Base-by-base conservation (phyloP, 108 stramenopile genomes). In the Cyclostephanos tholiformis region DNA sequence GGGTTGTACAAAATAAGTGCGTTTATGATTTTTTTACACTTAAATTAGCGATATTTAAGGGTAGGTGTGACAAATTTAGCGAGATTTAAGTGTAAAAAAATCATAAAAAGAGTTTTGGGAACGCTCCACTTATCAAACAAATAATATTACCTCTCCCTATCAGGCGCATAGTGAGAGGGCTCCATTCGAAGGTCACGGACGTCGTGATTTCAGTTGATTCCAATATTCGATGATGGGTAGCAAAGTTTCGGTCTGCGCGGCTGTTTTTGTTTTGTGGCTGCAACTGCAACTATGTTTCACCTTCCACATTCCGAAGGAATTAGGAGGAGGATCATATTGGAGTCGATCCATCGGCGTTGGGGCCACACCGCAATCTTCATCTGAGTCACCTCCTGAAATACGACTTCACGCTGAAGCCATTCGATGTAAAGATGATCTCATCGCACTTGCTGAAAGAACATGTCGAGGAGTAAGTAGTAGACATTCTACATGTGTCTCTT, bases 371-470 rank as follows among this genome's bases (percentile, higher is more conserved):
- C 26, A 32, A 5, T 29, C 12, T 59, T 59, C 58, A 8, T 59
- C 58, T 2, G 8, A 9, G 26, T 19, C 1, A 1, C 17, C 17
- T 20, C 25, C 22, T 20, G 53, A 55, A 26, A 10, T 55, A 26
- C 17, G 53, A 9, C 58, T 59, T 59, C 16, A 32, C 32, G 14
- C 58, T 2, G 30, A 52, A 27, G 66, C 52, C 27, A 30, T 32
- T 52, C 59, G 25, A 63, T 51, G 70, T 17, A 77, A 77, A 55
- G 69, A 77, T 56, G 76, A 77, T 60, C 65, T 77, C 30, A 57
- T 77, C 39, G 57, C 76, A 35, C 63, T 77, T 29, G 76, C 76
- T 46, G 52, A 53, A 44, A 49, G 53, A 58, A 77, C 76, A 10
- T 64, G 76, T 26, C 69, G 76, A 36, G 76, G 76, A 48, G 58